Conservation (phyloP, 1,139 yeast genomes). For the Hanseniaspora sp. region DNA sequence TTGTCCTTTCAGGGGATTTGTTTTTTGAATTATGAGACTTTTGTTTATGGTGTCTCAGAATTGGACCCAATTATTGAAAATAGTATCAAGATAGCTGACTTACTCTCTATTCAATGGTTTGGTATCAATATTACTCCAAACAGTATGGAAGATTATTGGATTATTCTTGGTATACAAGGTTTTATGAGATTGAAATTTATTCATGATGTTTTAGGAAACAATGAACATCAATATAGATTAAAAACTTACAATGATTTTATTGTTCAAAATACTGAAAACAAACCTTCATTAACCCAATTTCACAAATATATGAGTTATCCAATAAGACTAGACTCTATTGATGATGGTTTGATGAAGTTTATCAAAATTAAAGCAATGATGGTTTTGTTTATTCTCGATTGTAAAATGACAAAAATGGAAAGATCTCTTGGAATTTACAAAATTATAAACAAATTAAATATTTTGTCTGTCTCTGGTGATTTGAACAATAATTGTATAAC, state of each 20-base stretch:
- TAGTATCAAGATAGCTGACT: slow-evolving; percentile 57
- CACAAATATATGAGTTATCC: slow-evolving; percentile 59
- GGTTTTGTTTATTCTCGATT: slow-evolving; percentile 71
- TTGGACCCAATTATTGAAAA: slow-evolving; percentile 70
- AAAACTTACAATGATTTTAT: slow-evolving; percentile 55
- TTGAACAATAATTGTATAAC: slow-evolving; percentile 37
- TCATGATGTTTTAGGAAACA: slow-evolving; percentile 63
- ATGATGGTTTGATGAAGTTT: slow-evolving; percentile 43
- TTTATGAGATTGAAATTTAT: slow-evolving; percentile 72
- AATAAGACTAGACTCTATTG: slow-evolving; percentile 31
- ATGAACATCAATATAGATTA: slow-evolving; percentile 65
- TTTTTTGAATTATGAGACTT: slow-evolving; percentile 43
- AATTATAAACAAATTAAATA: slow-evolving; percentile 78
- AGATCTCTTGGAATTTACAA: slow-evolving; percentile 84
- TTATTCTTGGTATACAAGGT: slow-evolving; percentile 72
- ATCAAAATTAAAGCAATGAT: slow-evolving; percentile 73
- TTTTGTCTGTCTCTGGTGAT: slow-evolving; percentile 95
- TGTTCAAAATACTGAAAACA: slow-evolving; percentile 66
- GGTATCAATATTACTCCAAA: slow-evolving; percentile 85
- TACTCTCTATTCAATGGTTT: slow-evolving; percentile 83
- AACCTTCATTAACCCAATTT: slow-evolving; percentile 67
- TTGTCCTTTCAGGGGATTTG: slow-evolving; percentile 73
- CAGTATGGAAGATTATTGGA: slow-evolving; percentile 79
- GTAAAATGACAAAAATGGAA: slow-evolving; percentile 92
- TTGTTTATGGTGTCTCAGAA: slow-evolving; percentile 64